Percentiles rank a stretch among this genome's conserved stretches.
Evolutionary conservation across 192 early-diverging fungal species (phyloP).

Genomic region (Nowakowskiella sp.): DNA sequence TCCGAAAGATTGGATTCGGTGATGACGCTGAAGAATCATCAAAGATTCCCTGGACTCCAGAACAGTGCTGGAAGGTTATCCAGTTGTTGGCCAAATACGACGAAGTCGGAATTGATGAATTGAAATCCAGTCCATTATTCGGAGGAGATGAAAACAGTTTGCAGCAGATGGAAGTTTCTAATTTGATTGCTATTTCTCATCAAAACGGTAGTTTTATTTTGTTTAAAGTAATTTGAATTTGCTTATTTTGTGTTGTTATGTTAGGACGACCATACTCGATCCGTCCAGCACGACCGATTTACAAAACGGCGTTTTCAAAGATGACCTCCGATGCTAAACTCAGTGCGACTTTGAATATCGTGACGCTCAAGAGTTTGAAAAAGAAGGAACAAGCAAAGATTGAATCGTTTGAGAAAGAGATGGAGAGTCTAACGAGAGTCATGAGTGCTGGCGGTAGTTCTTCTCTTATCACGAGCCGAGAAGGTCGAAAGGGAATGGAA

Average conservation of each 20-base stretch:
- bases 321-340: conserved; percentile 64
- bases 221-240: conserved; percentile 8
- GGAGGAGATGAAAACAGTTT: conserved; percentile 74
- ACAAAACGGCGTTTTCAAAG: conserved; percentile 66
- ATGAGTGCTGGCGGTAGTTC: not conserved
- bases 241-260: conserved; percentile 3
- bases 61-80: conserved; percentile 89
- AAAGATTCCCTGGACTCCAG: conserved; percentile 57
- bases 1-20: conserved; percentile 80
- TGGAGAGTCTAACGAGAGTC: conserved; percentile 14
- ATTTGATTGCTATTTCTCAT: conserved; percentile 73
- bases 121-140: conserved; percentile 76
- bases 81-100: conserved; percentile 53
- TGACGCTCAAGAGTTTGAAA: conserved; percentile 26
- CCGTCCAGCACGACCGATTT: conserved; percentile 76
- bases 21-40: conserved; percentile 42
- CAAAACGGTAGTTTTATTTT: conserved; percentile 47
- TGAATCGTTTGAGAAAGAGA: conserved; percentile 21
- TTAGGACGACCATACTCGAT: conserved; percentile 74
- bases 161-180: conserved; percentile 79
- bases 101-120: conserved; percentile 64
- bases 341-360: conserved; percentile 67
- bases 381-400: conserved; percentile 31
- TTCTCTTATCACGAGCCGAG: not conserved
- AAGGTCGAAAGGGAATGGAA: not conserved